phyloP scores from a whole-genome alignment of 2,329 filamentous ascomycete species.

The Apiospora kogelbergensis region DNA sequence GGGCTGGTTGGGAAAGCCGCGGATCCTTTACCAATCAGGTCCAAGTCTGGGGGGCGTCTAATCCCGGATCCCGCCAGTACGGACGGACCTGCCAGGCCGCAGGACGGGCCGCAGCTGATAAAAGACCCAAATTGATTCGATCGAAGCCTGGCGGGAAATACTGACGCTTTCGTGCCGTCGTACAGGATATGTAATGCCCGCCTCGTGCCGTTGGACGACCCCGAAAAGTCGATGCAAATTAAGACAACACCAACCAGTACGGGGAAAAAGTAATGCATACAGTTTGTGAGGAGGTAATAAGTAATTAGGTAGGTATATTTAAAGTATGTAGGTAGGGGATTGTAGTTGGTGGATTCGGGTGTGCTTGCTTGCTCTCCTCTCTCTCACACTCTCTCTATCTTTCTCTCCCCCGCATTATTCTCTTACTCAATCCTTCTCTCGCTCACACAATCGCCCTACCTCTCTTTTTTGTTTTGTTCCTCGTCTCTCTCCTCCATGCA shows the following conservation, averaged over 20 bases:
- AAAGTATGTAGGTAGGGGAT: no score
- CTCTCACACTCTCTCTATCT: background rate
- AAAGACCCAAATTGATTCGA: conserved; percentile 30
- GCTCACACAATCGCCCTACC: background rate
- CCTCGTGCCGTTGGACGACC: background rate
- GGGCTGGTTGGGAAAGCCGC: conserved; percentile 16
- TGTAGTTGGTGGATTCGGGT: background rate
- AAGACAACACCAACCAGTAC: background rate
- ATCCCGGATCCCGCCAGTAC: conserved; percentile 32
- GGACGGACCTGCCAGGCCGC: conserved; percentile 25
- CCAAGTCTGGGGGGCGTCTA: conserved; percentile 26
- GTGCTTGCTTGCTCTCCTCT: background rate
- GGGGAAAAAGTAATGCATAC: no score
- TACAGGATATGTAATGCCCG: background rate
- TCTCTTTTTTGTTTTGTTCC: background rate
- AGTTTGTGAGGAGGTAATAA: background rate
- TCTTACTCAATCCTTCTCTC: background rate
- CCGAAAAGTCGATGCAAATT: background rate
- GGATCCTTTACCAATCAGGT: conserved; percentile 29
- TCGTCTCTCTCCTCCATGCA: conserved; percentile 3
- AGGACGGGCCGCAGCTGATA: conserved; percentile 33
- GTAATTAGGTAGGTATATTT: no score
- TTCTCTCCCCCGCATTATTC: background rate
- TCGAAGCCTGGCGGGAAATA: background rate
- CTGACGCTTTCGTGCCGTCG: background rate